Percentiles rank a stretch among this genome's conserved stretches.
Evolutionary conservation across 129 eudicot genomes (phyloP).

Genomic region (Glebionis coronaria): DNA sequence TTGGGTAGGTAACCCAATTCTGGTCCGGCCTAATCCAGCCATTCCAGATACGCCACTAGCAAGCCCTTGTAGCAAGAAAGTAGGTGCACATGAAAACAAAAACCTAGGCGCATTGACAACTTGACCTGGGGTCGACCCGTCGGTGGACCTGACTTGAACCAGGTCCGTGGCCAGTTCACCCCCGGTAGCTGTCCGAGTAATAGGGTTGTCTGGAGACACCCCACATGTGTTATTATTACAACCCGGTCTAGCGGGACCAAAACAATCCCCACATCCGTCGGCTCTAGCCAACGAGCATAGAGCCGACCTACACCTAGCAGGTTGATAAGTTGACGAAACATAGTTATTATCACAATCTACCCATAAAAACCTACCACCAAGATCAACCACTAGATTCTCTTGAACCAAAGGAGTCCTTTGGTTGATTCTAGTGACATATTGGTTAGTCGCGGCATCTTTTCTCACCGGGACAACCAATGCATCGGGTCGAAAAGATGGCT

Average conservation of each 20-base stretch:
- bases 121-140: constrained; percentile 47
- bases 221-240: constrained; percentile 59
- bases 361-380: constrained; percentile 58
- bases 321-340: constrained; percentile 48
- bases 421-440: constrained; percentile 49
- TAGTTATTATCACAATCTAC: constrained; percentile 49
- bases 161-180: constrained; percentile 53
- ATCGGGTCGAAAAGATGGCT: constrained; percentile 49
- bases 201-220: constrained; percentile 35
- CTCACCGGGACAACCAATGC: constrained; percentile 59
- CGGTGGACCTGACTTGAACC: constrained; percentile 41
- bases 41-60: constrained; percentile 45
- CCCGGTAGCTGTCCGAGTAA: constrained; percentile 30
- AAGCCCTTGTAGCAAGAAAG: constrained; percentile 39
- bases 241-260: constrained; percentile 42
- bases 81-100: constrained; percentile 41
- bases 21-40: constrained; percentile 51
- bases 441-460: constrained; percentile 62
- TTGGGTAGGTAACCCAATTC: constrained; percentile 43
- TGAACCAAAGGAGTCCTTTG: constrained; percentile 53
- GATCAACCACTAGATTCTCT: constrained; percentile 48
- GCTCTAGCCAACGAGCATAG: constrained; percentile 45
- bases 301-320: constrained; percentile 46
- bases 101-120: constrained; percentile 32
- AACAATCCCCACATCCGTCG: constrained; percentile 44